Conservation (phyloP, 83 land plant genomes). For the Diphasiastrum complanatum region DNA sequence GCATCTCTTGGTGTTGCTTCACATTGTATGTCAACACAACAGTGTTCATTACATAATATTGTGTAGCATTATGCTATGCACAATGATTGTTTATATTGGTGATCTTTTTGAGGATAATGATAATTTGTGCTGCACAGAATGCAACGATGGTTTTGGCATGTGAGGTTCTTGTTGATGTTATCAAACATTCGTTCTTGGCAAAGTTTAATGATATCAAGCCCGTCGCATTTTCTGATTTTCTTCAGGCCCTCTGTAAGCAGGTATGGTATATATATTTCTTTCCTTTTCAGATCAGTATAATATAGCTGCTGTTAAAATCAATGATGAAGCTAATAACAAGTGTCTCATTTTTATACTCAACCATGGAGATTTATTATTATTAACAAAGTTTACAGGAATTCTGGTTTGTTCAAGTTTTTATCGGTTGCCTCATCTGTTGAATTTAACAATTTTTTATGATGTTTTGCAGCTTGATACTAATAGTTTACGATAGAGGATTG, state of each 20-base stretch:
- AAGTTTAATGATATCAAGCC: constrained; percentile 97
- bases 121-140: constrained; percentile 44
- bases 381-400: no score
- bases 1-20: no score
- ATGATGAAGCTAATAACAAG: not conserved
- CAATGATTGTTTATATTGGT: not conserved
- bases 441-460: no score
- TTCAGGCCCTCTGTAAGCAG: constrained; percentile 92
- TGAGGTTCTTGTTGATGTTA: constrained; percentile 78
- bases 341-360: no score
- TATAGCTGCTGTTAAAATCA: not conserved
- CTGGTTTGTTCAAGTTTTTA: no score
- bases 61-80: no score
- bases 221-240: constrained; percentile 77
- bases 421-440: no score
- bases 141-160: constrained; percentile 71
- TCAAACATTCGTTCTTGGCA: constrained; percentile 94
- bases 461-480: no score
- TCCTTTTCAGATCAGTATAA: not conserved
- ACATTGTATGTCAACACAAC: no score
- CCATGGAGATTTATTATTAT: no score
- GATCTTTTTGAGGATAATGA: constrained; percentile 1
- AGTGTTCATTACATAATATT: no score
- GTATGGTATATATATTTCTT: constrained; percentile 23
- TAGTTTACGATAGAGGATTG: no score